phyloP scores from a whole-genome alignment of 2,329 filamentous ascomycete species.

The Arthrobotrys sphaeroides region DNA sequence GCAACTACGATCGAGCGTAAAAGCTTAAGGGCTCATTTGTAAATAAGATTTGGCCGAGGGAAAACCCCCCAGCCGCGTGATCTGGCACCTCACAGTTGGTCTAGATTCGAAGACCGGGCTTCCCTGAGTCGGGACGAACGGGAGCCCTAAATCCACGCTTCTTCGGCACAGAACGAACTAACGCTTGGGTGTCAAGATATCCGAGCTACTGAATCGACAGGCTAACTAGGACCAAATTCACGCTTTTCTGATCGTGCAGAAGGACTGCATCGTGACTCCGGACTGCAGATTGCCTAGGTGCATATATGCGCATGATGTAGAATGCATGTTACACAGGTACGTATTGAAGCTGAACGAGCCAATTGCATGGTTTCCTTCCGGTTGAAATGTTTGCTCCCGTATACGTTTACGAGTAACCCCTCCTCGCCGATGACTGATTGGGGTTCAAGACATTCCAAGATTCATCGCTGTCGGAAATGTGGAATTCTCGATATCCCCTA shows the following conservation, averaged over 20 bases:
- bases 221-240: background rate
- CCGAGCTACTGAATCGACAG: background rate
- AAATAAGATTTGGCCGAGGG: conserved; percentile 38
- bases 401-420: background rate
- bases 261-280: conserved; percentile 7
- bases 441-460: background rate
- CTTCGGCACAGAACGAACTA: conserved; percentile 9
- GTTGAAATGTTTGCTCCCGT: conserved; percentile 9
- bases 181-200: conserved; percentile 3
- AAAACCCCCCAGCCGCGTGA: conserved; percentile 33
- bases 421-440: conserved; percentile 1
- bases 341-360: background rate
- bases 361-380: conserved; percentile 13
- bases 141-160: conserved; percentile 18
- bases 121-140: conserved; percentile 29
- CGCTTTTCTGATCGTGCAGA: conserved; percentile 9
- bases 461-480: conserved; percentile 8
- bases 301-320: conserved; percentile 10
- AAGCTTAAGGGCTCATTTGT: background rate
- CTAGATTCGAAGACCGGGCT: conserved; percentile 35
- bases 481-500: conserved; percentile 9
- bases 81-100: conserved; percentile 27
- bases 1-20: conserved; percentile 28
- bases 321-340: conserved; percentile 29
- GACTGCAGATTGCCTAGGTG: conserved; percentile 17